phyloP scores from a whole-genome alignment of 108 stramenopile genomes.

The Pinguiococcus pyrenoidosus region DNA sequence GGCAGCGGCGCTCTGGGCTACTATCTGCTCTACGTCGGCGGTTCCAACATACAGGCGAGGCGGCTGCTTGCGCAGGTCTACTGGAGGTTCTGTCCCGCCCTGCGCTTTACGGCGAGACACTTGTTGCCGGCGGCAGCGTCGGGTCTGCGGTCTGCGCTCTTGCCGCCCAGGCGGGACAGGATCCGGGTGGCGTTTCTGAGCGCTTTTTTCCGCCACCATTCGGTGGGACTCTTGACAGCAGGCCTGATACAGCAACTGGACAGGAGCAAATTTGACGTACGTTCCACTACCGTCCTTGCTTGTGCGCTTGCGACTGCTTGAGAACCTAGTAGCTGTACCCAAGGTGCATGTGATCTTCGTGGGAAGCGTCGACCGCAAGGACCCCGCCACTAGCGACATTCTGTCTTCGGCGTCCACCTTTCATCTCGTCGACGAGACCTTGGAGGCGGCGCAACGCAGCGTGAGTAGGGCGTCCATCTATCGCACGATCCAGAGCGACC shows the following conservation, averaged over 20 bases:
- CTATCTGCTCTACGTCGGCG: conserved; percentile 22
- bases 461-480: conserved; percentile 1
- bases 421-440: conserved; percentile 4
- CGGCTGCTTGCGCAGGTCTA: conserved; percentile 24
- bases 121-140: background rate
- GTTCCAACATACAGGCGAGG: conserved; percentile 10
- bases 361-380: no score
- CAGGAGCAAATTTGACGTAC: conserved; percentile 12
- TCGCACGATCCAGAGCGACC: conserved; percentile 1
- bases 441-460: conserved; percentile 1
- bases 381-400: no score
- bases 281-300: no score
- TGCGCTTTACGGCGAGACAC: background rate
- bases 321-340: no score
- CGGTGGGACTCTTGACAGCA: conserved; percentile 24
- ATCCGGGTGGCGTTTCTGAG: conserved; percentile 24
- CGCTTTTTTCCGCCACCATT: conserved; percentile 28
- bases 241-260: conserved; percentile 21
- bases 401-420: no score
- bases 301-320: no score
- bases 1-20: conserved; percentile 27
- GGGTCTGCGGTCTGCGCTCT: background rate
- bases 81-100: conserved; percentile 17
- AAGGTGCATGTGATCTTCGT: no score
- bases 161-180: background rate